Evolutionary conservation across 495 filamentous ascomycete species (phyloP).

Genomic region (Podospora pseudopauciseta): DNA sequence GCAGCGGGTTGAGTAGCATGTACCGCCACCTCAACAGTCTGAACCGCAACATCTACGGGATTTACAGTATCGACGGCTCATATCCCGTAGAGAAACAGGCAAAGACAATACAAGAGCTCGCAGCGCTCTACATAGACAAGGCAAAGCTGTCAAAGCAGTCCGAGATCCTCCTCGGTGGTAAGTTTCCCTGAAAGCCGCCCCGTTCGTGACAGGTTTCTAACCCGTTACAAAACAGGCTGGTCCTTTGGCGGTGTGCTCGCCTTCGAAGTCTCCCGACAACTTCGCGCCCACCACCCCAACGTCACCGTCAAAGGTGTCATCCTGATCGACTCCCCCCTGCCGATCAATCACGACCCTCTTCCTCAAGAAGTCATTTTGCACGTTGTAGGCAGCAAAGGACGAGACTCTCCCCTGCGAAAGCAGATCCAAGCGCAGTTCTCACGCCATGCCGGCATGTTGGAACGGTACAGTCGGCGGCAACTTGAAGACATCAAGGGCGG

Average conservation of each 20-base stretch:
- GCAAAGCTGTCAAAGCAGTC: neutral
- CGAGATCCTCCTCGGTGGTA: neutral
- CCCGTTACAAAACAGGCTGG: neutral
- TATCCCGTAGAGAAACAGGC: neutral
- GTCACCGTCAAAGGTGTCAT: neutral
- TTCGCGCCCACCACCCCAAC: neutral
- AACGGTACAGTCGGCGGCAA: neutral
- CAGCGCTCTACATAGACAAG: neutral
- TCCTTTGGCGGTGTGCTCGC: neutral
- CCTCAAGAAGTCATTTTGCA: neutral
- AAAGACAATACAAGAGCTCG: neutral
- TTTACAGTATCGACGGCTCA: neutral
- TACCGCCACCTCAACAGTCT: neutral
- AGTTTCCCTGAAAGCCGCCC: neutral
- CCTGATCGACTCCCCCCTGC: neutral
- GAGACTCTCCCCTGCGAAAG: neutral
- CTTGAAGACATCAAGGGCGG: neutral
- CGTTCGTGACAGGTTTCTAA: neutral
- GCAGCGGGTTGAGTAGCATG: neutral
- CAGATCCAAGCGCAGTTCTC: neutral
- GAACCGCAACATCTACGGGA: neutral
- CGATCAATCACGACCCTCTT: neutral
- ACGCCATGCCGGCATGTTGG: neutral
- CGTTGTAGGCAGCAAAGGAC: neutral
- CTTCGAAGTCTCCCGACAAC: neutral